phyloP scores from a whole-genome alignment of 768 basidiomycete genomes.

The Pholiota conissans region DNA sequence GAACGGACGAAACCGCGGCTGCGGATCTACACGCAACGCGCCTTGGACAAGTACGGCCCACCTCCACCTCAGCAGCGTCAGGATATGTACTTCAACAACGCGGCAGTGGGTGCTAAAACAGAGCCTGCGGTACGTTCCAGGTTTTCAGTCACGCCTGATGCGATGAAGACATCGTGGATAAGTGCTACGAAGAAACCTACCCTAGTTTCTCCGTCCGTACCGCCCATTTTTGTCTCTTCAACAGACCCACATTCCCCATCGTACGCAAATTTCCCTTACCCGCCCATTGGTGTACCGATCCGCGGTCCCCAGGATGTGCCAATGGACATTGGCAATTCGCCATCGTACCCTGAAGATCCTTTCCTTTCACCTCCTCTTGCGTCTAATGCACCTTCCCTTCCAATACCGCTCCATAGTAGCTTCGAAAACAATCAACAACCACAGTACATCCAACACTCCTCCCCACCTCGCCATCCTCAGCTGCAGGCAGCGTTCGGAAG shows the following conservation, averaged over 20 bases:
- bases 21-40: constrained; percentile 20
- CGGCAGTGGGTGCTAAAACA: not conserved
- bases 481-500: constrained; percentile 14
- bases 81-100: not conserved
- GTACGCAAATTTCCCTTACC: constrained; percentile 16
- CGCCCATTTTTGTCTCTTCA: constrained; percentile 11
- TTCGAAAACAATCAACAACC: constrained; percentile 20
- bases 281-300: constrained; percentile 26
- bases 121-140: constrained; percentile 21
- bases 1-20: constrained; percentile 13
- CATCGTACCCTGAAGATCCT: constrained; percentile 17
- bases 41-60: constrained; percentile 18
- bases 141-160: constrained; percentile 40
- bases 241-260: constrained; percentile 10
- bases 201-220: constrained; percentile 5
- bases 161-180: constrained; percentile 25
- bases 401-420: constrained; percentile 30
- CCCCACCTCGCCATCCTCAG: constrained; percentile 20
- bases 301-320: constrained; percentile 28
- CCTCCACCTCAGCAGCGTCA: not conserved
- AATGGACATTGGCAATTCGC: constrained; percentile 18
- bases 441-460: constrained; percentile 5
- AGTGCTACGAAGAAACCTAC: constrained; percentile 25
- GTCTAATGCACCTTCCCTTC: constrained; percentile 7
- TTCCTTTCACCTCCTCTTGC: constrained; percentile 6